Percentiles rank a stretch among this genome's conserved stretches.
phyloP scores from a whole-genome alignment of 768 basidiomycete genomes.

The Trametes cinnabarina region DNA sequence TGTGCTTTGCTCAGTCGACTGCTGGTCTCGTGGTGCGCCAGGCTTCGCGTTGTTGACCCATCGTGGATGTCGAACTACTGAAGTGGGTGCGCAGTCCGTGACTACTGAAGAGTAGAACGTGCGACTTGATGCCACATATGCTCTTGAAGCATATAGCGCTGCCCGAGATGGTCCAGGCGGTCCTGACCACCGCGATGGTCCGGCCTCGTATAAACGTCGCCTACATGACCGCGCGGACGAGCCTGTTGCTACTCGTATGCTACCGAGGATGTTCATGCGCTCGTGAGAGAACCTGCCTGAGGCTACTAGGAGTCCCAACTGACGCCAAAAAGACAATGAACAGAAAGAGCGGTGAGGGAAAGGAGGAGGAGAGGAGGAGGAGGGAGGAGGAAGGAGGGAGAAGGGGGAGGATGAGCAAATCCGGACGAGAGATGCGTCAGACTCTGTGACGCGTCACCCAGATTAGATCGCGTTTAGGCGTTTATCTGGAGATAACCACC shows the following conservation, averaged over 20 bases:
- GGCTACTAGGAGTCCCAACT: not conserved
- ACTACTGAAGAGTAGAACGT: constrained; percentile 29
- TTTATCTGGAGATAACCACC: not conserved
- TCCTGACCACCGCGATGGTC: constrained; percentile 20
- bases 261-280: constrained; percentile 28
- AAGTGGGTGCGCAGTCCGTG: constrained; percentile 26
- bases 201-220: constrained; percentile 23
- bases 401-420: constrained; percentile 15
- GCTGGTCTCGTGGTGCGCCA: constrained; percentile 7
- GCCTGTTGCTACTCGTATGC: constrained; percentile 21
- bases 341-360: not conserved
- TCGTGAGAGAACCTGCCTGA: constrained; percentile 5
- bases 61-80: constrained; percentile 28
- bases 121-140: constrained; percentile 16
- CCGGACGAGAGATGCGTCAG: constrained; percentile 13
- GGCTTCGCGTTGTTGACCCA: constrained; percentile 32
- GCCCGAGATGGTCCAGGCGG: not conserved
- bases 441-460: constrained; percentile 18
- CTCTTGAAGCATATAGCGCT: not conserved
- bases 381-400: not conserved
- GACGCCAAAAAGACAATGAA: not conserved
- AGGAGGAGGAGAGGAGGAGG: not conserved
- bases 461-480: not conserved
- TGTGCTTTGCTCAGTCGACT: constrained; percentile 12
- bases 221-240: constrained; percentile 27